Base-by-base conservation (phyloP, 2,329 filamentous ascomycete species). In the Trichoderma atrobrunneum region DNA sequence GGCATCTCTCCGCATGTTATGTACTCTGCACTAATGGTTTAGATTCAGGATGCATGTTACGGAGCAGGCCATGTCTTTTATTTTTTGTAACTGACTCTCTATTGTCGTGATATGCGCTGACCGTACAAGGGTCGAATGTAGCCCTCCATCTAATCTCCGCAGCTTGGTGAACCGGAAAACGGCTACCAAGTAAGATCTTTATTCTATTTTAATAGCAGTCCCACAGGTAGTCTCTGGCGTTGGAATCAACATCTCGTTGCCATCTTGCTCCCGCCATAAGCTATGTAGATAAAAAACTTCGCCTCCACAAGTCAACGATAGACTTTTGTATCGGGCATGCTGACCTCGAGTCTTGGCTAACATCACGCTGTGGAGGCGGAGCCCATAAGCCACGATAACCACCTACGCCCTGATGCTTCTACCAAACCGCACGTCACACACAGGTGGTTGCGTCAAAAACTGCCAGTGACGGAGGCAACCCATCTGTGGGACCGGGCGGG, bases 401-500 rank as follows among this genome's bases (percentile, higher is more conserved):
- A 28, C 26, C 48, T 12, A 14, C 48, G 48, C 21, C 48, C 48
- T 24, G 48, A 21, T 54, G 5, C 48, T 24, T 1, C n/a, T 54
- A 24, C 48, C n/a, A 54, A 11, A 24, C 48, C n/a, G 24, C 11
- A 24, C 21, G 48, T 54, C 32, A 39, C 21, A 14, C 34, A 43
- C 34, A 30, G 16, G 21, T 39, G 12, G 21, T 28, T 24, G 32
- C 64, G 30, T 56, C 24, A 57, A 59, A 21, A 24, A 18, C 14
- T 28, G 51, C 26, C 54, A 67, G 24, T 36, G 26, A 30, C 39
- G 39, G 62, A 65, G 62, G 62, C 62, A 65, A 56, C 64, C 51
- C 30, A 24, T 28, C 54, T 48, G 65, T 60, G 65, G 65, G 56
- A 60, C 65, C 56, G 26, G 65, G 18, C 65, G 65, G 65, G 65